Evolutionary conservation across 106 monocot genomes (phyloP), one percentile per base, ranked within the genome.

Genomic region (Platanthera zijinensis): DNA sequence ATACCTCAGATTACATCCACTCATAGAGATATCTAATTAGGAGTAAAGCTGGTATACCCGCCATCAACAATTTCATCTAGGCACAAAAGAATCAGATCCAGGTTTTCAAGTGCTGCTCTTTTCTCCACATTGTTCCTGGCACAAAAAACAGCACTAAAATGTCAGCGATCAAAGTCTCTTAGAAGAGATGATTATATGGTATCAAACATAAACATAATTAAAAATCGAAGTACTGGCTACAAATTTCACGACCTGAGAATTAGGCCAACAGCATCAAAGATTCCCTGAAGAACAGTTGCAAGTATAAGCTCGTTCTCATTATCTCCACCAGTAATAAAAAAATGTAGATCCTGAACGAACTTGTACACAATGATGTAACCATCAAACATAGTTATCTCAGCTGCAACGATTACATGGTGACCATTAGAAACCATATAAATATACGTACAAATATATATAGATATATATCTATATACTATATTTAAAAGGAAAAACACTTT

Each of bases 301-400:
- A 95, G 77, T 51, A 95, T 92, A 78, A 95, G 84, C 82, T 95
- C 95, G 84, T 92, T 95, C 78, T 92, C 95, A 81, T 95, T 87
- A 75, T 88, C 86, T 61, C 88, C 87, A 28, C 90, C 90, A 47
- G 88, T 92, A 70, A 95, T 92, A 84, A 88, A 95, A 78, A 95
- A 95, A 75, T 90, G 92, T 10, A 92, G 92, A 71, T 95, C 95
- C 70, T 95, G 88, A 69, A 90, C 80, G 78, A 92, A 95, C 79
- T 88, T 95, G 75, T 92, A 95, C 54, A 92, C 80, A 47, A 95
- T 85, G 69, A 90, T 85, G 76, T 82, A 80, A 32, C 88, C 82
- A 49, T 90, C 95, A 79, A 95, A 82, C 85, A 95, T 88, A 10
- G 84, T 50, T 75, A 92, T 39, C 39, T 39, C 39, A 39, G 39